Evolutionary conservation across 1,139 yeast species (phyloP).

Genomic region (Pichia sp.): DNA sequence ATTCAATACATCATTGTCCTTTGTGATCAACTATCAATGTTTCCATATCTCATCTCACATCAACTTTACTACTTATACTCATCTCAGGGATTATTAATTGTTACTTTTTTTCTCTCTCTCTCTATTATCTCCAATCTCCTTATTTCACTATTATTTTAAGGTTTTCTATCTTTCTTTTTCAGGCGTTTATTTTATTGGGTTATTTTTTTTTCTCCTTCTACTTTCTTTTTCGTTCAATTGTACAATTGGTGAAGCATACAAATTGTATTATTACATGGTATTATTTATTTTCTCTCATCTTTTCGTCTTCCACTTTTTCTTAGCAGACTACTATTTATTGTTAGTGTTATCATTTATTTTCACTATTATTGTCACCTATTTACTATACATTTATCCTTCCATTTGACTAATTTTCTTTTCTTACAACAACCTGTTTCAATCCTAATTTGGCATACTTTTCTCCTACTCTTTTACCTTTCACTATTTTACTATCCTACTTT

Average conservation of each 20-base stretch:
- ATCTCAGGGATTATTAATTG: not conserved
- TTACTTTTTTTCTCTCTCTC: slow-evolving; percentile 1
- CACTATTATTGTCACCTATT: slow-evolving; percentile 1
- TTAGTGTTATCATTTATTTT: not conserved
- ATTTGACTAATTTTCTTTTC: not conserved
- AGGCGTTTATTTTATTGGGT: slow-evolving; percentile 1
- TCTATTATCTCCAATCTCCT: too few species aligned
- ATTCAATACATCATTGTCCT: not conserved
- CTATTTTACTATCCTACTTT: not conserved
- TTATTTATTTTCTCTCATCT: not conserved
- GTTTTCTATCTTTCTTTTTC: not conserved
- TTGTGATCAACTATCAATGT: not conserved
- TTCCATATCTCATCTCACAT: not conserved
- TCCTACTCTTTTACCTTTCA: not conserved
- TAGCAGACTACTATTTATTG: not conserved
- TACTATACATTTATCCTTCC: slow-evolving; percentile 7
- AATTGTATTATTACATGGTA: not conserved
- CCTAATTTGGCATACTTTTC: not conserved
- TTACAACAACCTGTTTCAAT: not conserved
- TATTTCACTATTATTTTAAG: not conserved
- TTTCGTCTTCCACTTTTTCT: not conserved
- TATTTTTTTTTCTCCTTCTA: not conserved
- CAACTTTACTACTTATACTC: not conserved
- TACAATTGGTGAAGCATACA: not conserved
- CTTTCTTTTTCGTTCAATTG: not conserved